These are phyloP conservation scores for Hirsutella minnesotensis DNA, from an alignment of 2,329 filamentous ascomycete species.

Conservation along the genomic window DNA sequence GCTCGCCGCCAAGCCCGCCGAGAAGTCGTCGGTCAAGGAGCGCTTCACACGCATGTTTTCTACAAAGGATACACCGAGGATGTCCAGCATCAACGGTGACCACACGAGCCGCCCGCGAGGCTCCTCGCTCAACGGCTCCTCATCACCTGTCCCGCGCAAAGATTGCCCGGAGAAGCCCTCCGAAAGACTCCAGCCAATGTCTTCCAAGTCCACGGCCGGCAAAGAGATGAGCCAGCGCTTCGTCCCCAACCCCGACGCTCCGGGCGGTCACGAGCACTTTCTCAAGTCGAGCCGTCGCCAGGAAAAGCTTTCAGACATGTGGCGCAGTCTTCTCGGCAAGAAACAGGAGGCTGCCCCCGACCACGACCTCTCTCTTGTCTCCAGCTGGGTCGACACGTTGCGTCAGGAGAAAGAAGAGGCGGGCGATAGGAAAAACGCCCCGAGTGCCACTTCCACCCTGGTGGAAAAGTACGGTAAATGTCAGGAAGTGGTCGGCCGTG, in stretches of 20 bases:
- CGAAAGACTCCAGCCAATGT: constrained; percentile 14
- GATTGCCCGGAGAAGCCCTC: constrained; percentile 22
- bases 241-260: constrained; percentile 32
- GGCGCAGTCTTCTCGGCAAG: constrained; percentile 75
- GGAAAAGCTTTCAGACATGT: constrained; percentile 88
- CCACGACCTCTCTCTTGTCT: constrained; percentile 82
- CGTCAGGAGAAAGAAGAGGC: constrained; percentile 81
- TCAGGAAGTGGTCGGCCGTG: constrained; percentile 90
- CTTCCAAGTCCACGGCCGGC: constrained; percentile 15
- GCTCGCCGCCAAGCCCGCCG: constrained; percentile 21
- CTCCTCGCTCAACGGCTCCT: constrained; percentile 19
- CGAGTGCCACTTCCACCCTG: constrained; percentile 59
- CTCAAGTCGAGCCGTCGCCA: constrained; percentile 84
- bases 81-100: constrained; percentile 21
- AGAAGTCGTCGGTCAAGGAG: constrained; percentile 52
- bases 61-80: constrained; percentile 35
- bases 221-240: constrained; percentile 38
- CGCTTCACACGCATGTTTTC: constrained; percentile 55
- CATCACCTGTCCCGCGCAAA: constrained; percentile 29
- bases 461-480: constrained; percentile 98
- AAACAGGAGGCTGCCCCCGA: constrained; percentile 65
- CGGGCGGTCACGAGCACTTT: constrained; percentile 74
- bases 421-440: constrained; percentile 63
- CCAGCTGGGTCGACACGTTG: constrained; percentile 89
- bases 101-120: constrained; percentile 20